Base-by-base conservation (phyloP, 805 yeast species). In the Monosporozyma servazzii region DNA sequence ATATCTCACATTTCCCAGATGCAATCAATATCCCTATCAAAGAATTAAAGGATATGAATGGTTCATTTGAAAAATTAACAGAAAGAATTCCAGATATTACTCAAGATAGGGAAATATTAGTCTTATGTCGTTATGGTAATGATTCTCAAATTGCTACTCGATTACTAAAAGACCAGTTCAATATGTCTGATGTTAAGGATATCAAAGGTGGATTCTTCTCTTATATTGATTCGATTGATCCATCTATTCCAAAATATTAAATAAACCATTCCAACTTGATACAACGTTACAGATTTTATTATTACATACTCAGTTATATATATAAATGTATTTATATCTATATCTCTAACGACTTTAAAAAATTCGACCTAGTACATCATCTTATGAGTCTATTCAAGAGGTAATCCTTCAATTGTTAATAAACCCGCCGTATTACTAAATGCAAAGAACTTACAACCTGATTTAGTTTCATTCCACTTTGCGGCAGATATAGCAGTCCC, bases 41-140 rank as follows among this genome's bases (percentile, higher is more conserved):
- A 13, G 72, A 74, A 11, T 61, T 79, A 20, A 54, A 58, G 27
- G 61, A 68, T 33, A 53, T 67, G 59, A 57, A 62, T 4, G 63
- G 72, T 3, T 69, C 70, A 30, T 17, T 65, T 6, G 47, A 51
- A 7, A 51, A 57, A 44, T 49, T 67, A 42, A 52, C 56, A 48
- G 45, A 58, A 2, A 27, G 51, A 6, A 60, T 71, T n/a, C 70
- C 70, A 1, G 42, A 50, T 2, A 42, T 66, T 2, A 48, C 44
- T 4, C 18, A 57, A 17, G 54, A 57, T 5, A 61, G 65, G 33
- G 70, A 69, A 3, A 64, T 86, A 0, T 76, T 74, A 51, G 85
- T 88, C 0, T 72, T 91, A 18, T 93, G 99, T 67, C 75, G 97
- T 31, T 82, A 75, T 62, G 99, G 99, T 9, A 89, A 88, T 65